Evolutionary conservation across 176 grass and related monocot genomes (phyloP).

Genomic region (Hyparrhenia diplandra): DNA sequence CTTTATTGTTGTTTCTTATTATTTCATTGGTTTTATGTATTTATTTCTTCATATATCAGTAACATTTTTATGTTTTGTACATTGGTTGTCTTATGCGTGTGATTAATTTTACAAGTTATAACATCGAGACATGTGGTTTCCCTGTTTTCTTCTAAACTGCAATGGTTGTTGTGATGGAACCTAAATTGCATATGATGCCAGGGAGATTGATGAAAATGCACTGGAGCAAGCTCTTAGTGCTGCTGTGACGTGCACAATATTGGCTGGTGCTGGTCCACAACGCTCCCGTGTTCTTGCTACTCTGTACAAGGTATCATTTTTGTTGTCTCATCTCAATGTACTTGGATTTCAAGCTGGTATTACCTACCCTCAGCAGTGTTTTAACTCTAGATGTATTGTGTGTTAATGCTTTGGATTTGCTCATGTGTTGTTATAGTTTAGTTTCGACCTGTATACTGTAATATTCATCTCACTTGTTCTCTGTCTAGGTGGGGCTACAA

Average conservation of each 20-base stretch:
- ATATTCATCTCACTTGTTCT: not conserved
- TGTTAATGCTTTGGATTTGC: not conserved
- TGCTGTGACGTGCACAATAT: conserved; percentile 96
- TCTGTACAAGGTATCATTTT: conserved; percentile 80
- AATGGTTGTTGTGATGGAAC: conserved; percentile 1
- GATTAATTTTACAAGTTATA: not conserved
- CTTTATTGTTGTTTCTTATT: not conserved
- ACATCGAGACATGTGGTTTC: not conserved
- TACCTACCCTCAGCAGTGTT: not conserved
- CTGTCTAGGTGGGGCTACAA: not conserved
- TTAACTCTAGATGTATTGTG: not conserved
- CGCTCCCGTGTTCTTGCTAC: conserved; percentile 95
- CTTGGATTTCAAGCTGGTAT: not conserved
- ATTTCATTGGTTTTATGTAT: not conserved
- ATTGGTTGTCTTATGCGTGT: not conserved
- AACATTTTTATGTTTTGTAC: not conserved
- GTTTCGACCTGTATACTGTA: not conserved
- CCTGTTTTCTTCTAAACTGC: not conserved
- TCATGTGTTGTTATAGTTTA: not conserved
- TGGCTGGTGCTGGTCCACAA: conserved; percentile 97
- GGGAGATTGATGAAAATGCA: conserved; percentile 98
- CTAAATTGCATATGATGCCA: conserved; percentile 30
- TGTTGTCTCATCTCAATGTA: not conserved
- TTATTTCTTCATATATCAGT: not conserved
- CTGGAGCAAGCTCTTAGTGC: conserved; percentile 94